These are phyloP conservation scores for Boletus bicolor DNA, from an alignment of 768 basidiomycete genomes.

Conservation along the genomic window DNA sequence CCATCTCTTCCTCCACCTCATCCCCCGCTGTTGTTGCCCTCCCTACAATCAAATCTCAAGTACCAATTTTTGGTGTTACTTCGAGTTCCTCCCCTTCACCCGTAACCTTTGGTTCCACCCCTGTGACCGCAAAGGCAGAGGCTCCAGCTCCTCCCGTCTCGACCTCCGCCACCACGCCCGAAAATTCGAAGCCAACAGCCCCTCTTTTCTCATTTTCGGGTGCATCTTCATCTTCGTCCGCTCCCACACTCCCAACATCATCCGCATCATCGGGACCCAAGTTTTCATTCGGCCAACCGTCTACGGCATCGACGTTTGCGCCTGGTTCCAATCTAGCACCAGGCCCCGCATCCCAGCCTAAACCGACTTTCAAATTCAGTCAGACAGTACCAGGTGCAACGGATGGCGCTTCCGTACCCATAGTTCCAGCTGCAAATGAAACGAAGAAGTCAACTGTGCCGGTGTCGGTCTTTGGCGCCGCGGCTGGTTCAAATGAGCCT, in stretches of 20 bases:
- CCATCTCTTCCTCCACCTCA: constrained; percentile 26
- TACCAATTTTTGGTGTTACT: constrained; percentile 19
- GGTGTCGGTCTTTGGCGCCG: constrained; percentile 15
- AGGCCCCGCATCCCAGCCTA: constrained; percentile 18
- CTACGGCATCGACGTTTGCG: constrained; percentile 2
- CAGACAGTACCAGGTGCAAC: constrained; percentile 21
- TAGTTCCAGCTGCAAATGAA: constrained; percentile 18
- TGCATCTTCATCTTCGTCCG: constrained; percentile 6
- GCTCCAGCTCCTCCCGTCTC: background rate
- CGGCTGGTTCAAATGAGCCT: constrained; percentile 18
- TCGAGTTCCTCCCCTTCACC: constrained; percentile 1
- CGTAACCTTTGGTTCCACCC: constrained; percentile 7
- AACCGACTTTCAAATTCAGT: constrained; percentile 20
- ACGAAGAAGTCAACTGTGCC: constrained; percentile 26
- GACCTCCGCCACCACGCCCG: background rate
- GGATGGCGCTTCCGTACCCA: constrained; percentile 19
- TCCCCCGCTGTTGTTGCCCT: constrained; percentile 8
- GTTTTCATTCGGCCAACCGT: constrained; percentile 27
- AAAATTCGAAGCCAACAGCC: constrained; percentile 11
- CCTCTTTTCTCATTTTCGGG: constrained; percentile 24
- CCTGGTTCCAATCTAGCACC: constrained; percentile 4
- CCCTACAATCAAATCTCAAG: constrained; percentile 7
- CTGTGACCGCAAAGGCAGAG: constrained; percentile 9
- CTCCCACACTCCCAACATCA: constrained; percentile 1
- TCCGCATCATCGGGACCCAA: constrained; percentile 16